Evolutionary conservation across 2,329 filamentous ascomycete genomes (phyloP), one percentile per base, ranked within the genome.

Genomic region (Metarhizium guizhouense): DNA sequence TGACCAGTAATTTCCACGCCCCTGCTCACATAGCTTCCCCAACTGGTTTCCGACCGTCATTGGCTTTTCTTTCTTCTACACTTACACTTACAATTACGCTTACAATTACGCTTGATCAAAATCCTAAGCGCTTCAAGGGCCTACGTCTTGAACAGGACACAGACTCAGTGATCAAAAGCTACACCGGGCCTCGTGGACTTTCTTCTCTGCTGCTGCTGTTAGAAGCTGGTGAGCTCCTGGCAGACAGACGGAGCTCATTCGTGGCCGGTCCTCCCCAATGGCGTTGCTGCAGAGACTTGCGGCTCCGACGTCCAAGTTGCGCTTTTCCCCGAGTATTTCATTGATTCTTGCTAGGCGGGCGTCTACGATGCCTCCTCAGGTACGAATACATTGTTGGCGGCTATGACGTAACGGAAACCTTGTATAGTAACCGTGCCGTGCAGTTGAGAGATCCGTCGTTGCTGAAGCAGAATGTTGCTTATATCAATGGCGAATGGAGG

Each of bases 401-500:
- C 25, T 36, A 32, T n/a, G 10, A 32, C 25, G 53, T 34, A 29
- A 8, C n/a, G 36, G 18, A 18, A 29, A n/a, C 55, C 30, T 32
- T 29, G 3, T 20, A 14, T 43, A 36, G 7, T 34, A 34, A 30
- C 32, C 32, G 14, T 54, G n/a, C 4, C 6, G 25, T 20, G 6
- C 52, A 91, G 86, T 82, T 93, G 65, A 88, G 85, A 67, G 88
- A 93, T 63, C 82, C 83, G 40, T 89, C 87, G 29, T 81, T 99
- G 58, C 82, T 97, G 65, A 96, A 95, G 76, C 83, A 86, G 63
- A 82, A 92, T 68, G 81, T 83, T 57, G 83, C 84, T 65, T 96
- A 93, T 68, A 85, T 97, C 67, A 93, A 99, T 69, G 94, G 94
- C 66, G 82, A 95, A 80, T 99, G 92, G 89, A 82, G 95, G 59